Evolutionary conservation across 371 early-diverging fungal species (phyloP).

Genomic region (Mortierella sp.): DNA sequence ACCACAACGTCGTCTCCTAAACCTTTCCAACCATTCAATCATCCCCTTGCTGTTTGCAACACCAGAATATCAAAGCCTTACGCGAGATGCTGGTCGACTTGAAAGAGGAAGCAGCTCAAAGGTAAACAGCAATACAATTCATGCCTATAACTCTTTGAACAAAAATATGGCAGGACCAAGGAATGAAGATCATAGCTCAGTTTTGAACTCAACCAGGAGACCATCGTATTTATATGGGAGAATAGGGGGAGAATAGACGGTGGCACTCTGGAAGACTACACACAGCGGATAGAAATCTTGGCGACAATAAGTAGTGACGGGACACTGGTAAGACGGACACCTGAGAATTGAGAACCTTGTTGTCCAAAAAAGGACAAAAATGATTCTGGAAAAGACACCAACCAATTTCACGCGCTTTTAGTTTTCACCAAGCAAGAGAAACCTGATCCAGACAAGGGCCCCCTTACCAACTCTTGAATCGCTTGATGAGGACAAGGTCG

Average conservation of each 20-base stretch:
- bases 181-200: neutral
- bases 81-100: constrained; percentile 28
- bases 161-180: too few species aligned
- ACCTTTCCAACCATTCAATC: neutral
- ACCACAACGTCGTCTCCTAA: neutral
- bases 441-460: neutral
- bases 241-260: constrained; percentile 16
- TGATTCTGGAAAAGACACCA: neutral
- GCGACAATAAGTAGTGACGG: constrained; percentile 10
- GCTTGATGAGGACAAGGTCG: too few species aligned
- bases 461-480: too few species aligned
- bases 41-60: neutral
- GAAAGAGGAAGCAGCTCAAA: constrained; percentile 27
- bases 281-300: constrained; percentile 27
- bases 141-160: too few species aligned
- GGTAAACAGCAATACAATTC: too few species aligned
- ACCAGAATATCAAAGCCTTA: constrained; percentile 34
- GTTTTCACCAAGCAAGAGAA: neutral
- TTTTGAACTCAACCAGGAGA: neutral
- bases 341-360: neutral
- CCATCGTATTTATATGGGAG: neutral
- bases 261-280: constrained; percentile 18
- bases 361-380: too few species aligned
- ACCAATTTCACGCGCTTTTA: neutral
- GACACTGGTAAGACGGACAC: neutral